phyloP scores from a whole-genome alignment of 306 rosid species.

The Gynostemma pentaphyllum region DNA sequence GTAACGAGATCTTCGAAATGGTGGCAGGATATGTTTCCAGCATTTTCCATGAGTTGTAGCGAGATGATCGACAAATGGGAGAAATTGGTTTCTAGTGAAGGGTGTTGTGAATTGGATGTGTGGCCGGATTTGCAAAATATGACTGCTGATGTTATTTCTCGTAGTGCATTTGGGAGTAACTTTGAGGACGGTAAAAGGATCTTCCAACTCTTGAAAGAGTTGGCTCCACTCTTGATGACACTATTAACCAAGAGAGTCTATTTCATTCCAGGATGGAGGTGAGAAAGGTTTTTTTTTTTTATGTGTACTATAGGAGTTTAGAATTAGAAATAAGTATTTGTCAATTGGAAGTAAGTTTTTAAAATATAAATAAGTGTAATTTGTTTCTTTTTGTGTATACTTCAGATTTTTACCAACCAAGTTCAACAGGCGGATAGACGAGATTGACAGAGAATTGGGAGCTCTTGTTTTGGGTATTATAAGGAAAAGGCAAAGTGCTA shows the following conservation, averaged over 20 bases:
- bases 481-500: conserved; percentile 16
- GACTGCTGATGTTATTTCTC: too few relatives aligned
- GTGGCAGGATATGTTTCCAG: conserved; percentile 5
- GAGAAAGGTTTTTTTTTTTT: background rate
- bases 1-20: too few relatives aligned
- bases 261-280: conserved; percentile 34
- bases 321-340: too few relatives aligned
- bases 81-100: too few relatives aligned
- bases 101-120: too few relatives aligned
- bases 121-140: too few relatives aligned
- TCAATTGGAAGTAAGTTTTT: background rate
- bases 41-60: conserved; percentile 15
- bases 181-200: too few relatives aligned
- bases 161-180: conserved; percentile 31
- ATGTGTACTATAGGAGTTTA: too few relatives aligned
- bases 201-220: conserved; percentile 21
- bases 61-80: too few relatives aligned
- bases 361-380: background rate
- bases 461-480: conserved; percentile 14
- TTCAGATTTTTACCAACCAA: conserved; percentile 10
- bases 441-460: conserved; percentile 10
- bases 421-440: conserved; percentile 18
- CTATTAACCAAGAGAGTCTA: background rate
- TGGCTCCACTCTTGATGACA: background rate
- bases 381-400: background rate